These are phyloP conservation scores for Globisporangium sylvaticum DNA, from an alignment of 352 stramenopile genomes.

Conservation along the genomic window DNA sequence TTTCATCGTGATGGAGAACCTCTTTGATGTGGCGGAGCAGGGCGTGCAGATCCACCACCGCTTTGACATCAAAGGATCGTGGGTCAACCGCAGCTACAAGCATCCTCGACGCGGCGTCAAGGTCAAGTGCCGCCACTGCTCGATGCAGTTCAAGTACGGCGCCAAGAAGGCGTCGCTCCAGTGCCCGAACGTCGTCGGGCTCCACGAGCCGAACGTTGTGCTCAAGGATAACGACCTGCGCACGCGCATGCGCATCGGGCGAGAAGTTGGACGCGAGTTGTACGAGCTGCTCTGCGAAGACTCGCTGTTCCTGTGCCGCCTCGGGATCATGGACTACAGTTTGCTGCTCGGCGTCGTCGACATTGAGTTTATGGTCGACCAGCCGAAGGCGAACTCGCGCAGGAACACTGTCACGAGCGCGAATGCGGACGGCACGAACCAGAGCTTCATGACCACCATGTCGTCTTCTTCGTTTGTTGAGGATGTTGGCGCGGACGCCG, in stretches of 20 bases:
- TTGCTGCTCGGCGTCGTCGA: conserved; percentile 84
- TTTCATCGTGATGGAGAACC: conserved; percentile 92
- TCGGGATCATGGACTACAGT: conserved; percentile 91
- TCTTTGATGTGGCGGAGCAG: conserved; percentile 75
- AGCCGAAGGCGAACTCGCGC: conserved; percentile 18
- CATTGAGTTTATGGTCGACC: conserved; percentile 79
- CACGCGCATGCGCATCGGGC: conserved; percentile 75
- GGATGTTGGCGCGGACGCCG: not conserved
- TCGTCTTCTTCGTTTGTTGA: conserved; percentile 20
- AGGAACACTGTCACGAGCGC: conserved; percentile 30
- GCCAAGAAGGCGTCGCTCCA: conserved; percentile 60
- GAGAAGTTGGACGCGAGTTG: conserved; percentile 43
- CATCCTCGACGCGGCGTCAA: conserved; percentile 67
- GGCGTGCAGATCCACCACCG: conserved; percentile 77
- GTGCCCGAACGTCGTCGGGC: conserved; percentile 73
- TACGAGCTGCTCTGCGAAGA: conserved; percentile 71
- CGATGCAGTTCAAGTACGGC: conserved; percentile 81
- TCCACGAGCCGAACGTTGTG: conserved; percentile 84
- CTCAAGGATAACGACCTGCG: conserved; percentile 86
- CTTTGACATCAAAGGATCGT: conserved; percentile 92
- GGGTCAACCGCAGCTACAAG: conserved; percentile 86
- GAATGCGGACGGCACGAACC: conserved; percentile 22
- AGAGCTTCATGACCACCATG: conserved; percentile 38
- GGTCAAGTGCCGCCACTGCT: conserved; percentile 83
- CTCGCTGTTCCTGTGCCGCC: conserved; percentile 64